A percentile compares a stretch with the other conserved stretches of the same genome.
These are phyloP conservation scores for Brasenia schreberi DNA, from an alignment of 164 flowering plant genomes.

Conservation along the genomic window DNA sequence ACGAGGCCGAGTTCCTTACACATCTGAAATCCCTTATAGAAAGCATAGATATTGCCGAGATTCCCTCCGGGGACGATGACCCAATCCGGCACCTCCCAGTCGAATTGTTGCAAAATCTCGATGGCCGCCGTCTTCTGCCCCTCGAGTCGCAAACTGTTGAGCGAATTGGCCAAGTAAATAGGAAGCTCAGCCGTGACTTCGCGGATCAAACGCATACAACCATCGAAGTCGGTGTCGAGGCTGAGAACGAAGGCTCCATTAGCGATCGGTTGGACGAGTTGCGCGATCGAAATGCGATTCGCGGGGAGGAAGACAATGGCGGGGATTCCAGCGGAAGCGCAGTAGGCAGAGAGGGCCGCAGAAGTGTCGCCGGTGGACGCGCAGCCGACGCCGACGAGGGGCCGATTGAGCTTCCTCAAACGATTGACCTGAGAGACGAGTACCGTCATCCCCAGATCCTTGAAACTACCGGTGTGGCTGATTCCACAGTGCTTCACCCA, in stretches of 20 bases:
- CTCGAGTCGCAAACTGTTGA: constrained; percentile 78
- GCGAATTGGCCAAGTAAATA: constrained; percentile 73
- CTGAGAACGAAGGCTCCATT: constrained; percentile 83
- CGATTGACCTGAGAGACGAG: constrained; percentile 76
- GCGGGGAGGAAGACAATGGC: constrained; percentile 68
- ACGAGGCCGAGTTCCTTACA: constrained; percentile 76
- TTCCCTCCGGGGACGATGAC: constrained; percentile 92
- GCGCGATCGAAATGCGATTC: constrained; percentile 54
- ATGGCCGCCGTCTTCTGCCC: constrained; percentile 91
- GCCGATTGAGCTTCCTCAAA: constrained; percentile 36
- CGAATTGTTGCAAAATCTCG: constrained; percentile 89
- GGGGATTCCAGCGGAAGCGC: constrained; percentile 86
- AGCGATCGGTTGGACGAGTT: constrained; percentile 77
- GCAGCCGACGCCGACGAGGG: constrained; percentile 69
- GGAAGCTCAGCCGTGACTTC: constrained; percentile 77
- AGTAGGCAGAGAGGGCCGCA: constrained; percentile 74
- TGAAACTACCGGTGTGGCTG: constrained; percentile 71
- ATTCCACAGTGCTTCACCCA: constrained; percentile 92
- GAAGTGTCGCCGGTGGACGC: constrained; percentile 84
- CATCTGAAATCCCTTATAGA: constrained; percentile 89
- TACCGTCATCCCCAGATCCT: constrained; percentile 84
- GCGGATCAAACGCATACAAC: constrained; percentile 82
- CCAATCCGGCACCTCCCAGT: constrained; percentile 98
- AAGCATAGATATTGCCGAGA: constrained; percentile 81
- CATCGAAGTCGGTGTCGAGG: constrained; percentile 82